phyloP scores from a whole-genome alignment of 139 green algal species.

The Chlamydomonas sphaeroides region DNA sequence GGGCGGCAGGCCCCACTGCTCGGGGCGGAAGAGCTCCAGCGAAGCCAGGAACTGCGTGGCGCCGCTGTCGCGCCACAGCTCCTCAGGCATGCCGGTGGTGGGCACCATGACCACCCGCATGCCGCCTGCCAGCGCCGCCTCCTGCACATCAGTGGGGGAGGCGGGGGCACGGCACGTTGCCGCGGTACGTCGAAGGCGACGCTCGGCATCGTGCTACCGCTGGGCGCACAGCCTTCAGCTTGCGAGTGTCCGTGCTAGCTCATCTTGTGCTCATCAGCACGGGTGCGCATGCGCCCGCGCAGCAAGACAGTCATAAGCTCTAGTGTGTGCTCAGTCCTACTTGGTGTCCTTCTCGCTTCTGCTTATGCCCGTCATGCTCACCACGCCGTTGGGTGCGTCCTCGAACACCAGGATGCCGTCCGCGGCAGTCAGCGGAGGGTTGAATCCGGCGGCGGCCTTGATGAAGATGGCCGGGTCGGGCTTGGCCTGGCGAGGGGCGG shows the following conservation, averaged over 20 bases:
- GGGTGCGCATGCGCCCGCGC: no score
- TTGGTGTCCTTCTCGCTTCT: no score
- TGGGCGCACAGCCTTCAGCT: no score
- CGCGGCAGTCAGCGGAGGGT: background rate
- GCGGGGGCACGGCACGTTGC: no score
- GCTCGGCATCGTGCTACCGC: no score
- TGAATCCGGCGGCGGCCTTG: slow-evolving; percentile 59
- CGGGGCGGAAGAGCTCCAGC: slow-evolving; percentile 54
- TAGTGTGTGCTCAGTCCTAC: no score
- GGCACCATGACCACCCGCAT: slow-evolving; percentile 70
- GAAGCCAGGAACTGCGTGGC: slow-evolving; percentile 44
- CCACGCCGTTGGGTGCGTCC: slow-evolving; percentile 79
- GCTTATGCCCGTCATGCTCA: no score
- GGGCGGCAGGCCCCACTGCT: slow-evolving; percentile 53
- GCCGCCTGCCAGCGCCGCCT: slow-evolving; percentile 73
- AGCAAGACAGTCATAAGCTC: no score
- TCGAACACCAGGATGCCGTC: slow-evolving; percentile 79
- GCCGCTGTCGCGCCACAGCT: background rate
- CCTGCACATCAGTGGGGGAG: background rate
- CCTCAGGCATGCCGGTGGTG: slow-evolving; percentile 26
- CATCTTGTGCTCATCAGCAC: no score
- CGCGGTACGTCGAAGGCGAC: no score
- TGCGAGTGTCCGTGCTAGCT: no score
- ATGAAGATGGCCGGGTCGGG: slow-evolving; percentile 89
- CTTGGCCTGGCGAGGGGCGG: slow-evolving; percentile 46